Percentiles rank a stretch among this genome's conserved stretches.
These are phyloP conservation scores for Saccharomycopsis oosterbeekiorum DNA, from an alignment of 805 yeast species.

Conservation along the genomic window DNA sequence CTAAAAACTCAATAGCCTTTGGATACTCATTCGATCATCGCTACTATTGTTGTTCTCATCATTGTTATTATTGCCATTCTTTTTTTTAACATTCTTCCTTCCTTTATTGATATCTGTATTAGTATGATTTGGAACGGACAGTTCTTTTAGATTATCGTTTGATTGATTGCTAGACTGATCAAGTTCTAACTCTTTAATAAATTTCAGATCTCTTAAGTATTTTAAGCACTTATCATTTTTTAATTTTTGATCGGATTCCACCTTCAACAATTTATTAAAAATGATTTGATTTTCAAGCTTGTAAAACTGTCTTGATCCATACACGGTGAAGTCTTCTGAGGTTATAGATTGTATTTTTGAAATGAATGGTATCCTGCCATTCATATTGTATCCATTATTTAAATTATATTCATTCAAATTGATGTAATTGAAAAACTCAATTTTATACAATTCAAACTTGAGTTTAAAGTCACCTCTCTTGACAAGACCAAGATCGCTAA, in stretches of 20 bases:
- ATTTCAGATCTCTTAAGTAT: conserved; percentile 7
- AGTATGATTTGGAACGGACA: neutral
- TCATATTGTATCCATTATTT: neutral
- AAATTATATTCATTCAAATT: neutral
- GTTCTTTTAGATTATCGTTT: neutral
- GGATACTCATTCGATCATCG: conserved; percentile 10
- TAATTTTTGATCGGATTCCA: neutral
- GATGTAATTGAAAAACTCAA: conserved; percentile 6
- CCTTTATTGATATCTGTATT: neutral
- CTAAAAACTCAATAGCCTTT: neutral
- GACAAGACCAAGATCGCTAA: conserved; percentile 15
- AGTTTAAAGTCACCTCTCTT: conserved; percentile 11
- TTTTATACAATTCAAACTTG: conserved; percentile 15
- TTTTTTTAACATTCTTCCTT: neutral
- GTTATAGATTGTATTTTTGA: conserved; percentile 3
- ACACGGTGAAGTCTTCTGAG: conserved; percentile 12
- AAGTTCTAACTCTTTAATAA: conserved; percentile 3
- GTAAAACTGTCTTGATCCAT: conserved; percentile 17
- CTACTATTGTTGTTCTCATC: neutral
- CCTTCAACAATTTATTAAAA: conserved; percentile 1
- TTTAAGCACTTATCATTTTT: conserved; percentile 1
- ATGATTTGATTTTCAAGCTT: conserved; percentile 6
- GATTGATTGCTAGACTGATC: neutral
- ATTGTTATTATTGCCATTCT: neutral
- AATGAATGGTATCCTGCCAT: neutral